Conservation (phyloP, 306 rosid genomes). For the Glycine soja region DNA sequence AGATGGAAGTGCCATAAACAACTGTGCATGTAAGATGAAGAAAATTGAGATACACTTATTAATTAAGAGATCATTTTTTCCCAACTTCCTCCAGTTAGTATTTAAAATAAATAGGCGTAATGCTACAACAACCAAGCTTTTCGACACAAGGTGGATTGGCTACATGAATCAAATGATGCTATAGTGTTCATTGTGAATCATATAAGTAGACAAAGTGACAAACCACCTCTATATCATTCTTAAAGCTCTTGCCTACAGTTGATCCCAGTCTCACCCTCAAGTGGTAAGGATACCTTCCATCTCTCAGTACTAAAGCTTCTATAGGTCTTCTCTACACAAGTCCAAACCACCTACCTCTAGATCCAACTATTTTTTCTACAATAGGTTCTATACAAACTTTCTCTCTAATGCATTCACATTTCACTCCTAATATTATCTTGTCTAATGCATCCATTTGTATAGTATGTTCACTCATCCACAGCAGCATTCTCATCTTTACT, state of each 20-base stretch:
- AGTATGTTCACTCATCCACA: not conserved
- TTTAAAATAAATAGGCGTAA: not conserved
- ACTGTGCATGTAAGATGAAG: not conserved
- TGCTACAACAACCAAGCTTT: not conserved
- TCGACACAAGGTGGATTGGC: not conserved
- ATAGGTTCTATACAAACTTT: not conserved
- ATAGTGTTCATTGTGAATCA: not conserved
- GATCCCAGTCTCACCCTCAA: not conserved
- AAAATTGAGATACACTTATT: too few relatives aligned
- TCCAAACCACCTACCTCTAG: not conserved
- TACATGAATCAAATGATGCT: not conserved
- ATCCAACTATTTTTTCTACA: not conserved
- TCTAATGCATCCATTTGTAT: not conserved
- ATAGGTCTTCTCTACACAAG: not conserved
- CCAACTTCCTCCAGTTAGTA: not conserved
- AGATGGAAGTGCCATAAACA: not conserved
- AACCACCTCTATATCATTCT: not conserved
- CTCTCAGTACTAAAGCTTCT: not conserved
- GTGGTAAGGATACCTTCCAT: not conserved
- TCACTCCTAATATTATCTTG: not conserved
- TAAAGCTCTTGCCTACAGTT: not conserved
- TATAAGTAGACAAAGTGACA: not conserved
- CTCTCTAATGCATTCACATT: too few relatives aligned
- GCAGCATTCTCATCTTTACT: not conserved
- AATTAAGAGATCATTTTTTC: too few relatives aligned